Evolutionary conservation across 345 rosid species (phyloP), one percentile per base, ranked within the genome.

Genomic region (Brassica incana): DNA sequence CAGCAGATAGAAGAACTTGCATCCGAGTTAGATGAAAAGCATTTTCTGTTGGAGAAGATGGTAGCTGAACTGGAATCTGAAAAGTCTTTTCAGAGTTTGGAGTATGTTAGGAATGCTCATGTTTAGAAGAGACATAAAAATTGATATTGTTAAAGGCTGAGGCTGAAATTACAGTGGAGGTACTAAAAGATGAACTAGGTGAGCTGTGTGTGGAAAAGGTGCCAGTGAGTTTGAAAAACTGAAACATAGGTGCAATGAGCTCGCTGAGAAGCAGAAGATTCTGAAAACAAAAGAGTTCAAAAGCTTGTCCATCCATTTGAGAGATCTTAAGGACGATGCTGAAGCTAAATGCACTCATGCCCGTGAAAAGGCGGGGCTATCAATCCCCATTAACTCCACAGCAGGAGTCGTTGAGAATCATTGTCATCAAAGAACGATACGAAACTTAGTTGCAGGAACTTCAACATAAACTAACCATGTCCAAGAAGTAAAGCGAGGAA

Each of bases 361-460:
- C 40, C 85, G 81, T 74, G 90, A 90, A 69, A 91, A 88, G 79
- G 79, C 83, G 35, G 90, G 83, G 83, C 20, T 75, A 83, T 79
- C 88, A 85, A 76, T 84, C 87, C 16, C 77, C 94, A 29, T 72
- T 82, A 36, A 84, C 77, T 73, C 90, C 90, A 38, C 84, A 86
- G 86, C 99, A 91, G 72, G 99, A 95, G 75, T 92, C 99, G 27
- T 83, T 95, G 86, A 92, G 99, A 85, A 91, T 95, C 84, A 96
- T 89, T 65, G 92, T 95, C 84, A 90, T 95, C 84, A 95, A 90
- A 85, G 99, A 91, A 82, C 98, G 93, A 84, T 87, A 87, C 63
- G 99, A 95, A 84, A 83, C 89, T 54, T 87, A 86, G 86, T 77
- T 93, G 79, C 97, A 91, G 77, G 97, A 95, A 81, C 84, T 91